Percentiles rank a stretch among this genome's conserved stretches.
Evolutionary conservation across 768 basidiomycete species (phyloP).

Genomic region (Lactarius trivialis): DNA sequence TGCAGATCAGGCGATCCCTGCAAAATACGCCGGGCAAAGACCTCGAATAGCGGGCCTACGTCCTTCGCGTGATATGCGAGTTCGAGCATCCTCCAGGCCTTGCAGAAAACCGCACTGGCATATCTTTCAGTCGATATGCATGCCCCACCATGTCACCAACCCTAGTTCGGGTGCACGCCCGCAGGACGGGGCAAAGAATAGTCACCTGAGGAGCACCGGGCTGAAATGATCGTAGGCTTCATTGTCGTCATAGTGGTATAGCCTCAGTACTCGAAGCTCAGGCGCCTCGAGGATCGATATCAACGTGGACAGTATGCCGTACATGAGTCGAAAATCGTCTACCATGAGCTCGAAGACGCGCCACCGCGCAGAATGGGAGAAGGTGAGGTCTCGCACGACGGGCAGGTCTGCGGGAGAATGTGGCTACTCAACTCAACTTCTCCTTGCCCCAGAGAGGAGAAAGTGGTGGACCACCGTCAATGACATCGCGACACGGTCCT

Average conservation of each 20-base stretch:
- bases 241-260: slow-evolving; percentile 50
- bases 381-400: slow-evolving; percentile 33
- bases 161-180: slow-evolving; percentile 46
- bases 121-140: slow-evolving; percentile 61
- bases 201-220: slow-evolving; percentile 36
- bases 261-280: slow-evolving; percentile 44
- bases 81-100: slow-evolving; percentile 45
- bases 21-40: slow-evolving; percentile 50
- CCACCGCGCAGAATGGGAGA: slow-evolving; percentile 52
- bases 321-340: slow-evolving; percentile 37
- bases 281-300: slow-evolving; percentile 43
- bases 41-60: slow-evolving; percentile 52
- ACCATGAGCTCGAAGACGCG: slow-evolving; percentile 42
- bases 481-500: slow-evolving; percentile 20
- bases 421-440: not conserved
- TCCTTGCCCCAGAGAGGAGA: slow-evolving; percentile 7
- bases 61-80: slow-evolving; percentile 57
- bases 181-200: slow-evolving; percentile 45
- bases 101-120: slow-evolving; percentile 39
- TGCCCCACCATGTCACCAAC: slow-evolving; percentile 53
- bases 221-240: too few relatives aligned
- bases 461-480: slow-evolving; percentile 17
- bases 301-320: slow-evolving; percentile 42
- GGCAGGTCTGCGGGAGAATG: slow-evolving; percentile 24
- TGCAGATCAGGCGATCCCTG: slow-evolving; percentile 46